Conservation (phyloP, 2,329 filamentous ascomycete species). For the Pestalotiopsis sp. region DNA sequence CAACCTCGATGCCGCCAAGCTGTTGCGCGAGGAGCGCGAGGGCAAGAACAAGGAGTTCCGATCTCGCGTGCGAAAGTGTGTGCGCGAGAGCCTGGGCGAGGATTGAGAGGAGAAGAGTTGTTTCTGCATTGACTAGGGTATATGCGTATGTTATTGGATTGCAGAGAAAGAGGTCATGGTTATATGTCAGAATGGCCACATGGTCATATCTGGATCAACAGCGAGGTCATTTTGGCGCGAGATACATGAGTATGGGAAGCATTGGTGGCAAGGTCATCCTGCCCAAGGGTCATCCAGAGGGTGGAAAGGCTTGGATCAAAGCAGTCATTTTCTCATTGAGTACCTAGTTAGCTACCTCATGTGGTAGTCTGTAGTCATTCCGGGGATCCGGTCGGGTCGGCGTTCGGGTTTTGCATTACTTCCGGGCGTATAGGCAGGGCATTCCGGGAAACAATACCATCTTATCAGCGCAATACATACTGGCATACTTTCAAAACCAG, state of each 20-base stretch:
- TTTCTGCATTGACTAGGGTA: not conserved
- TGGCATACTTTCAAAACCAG: not conserved
- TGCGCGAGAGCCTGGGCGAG: constrained; percentile 80
- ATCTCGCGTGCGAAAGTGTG: constrained; percentile 75
- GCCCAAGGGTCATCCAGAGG: not conserved
- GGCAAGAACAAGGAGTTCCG: constrained; percentile 72
- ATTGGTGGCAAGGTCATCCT: not conserved
- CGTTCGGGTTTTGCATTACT: not conserved
- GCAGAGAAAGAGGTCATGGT: not conserved
- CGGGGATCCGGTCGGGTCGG: not conserved
- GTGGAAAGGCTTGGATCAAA: not conserved
- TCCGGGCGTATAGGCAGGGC: not conserved
- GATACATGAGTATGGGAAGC: not conserved
- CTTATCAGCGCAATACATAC: not conserved
- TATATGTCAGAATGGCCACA: not conserved
- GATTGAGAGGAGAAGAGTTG: constrained; percentile 42
- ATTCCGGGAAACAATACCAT: not conserved
- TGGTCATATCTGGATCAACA: not conserved
- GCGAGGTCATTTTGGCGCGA: not conserved
- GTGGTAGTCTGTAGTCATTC: not conserved
- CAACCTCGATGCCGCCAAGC: constrained; percentile 87
- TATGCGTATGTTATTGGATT: not conserved
- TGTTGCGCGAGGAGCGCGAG: constrained; percentile 79
- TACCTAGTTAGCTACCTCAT: not conserved
- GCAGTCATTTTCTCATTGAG: not conserved